A percentile compares a stretch with the other conserved stretches of the same genome.
Evolutionary conservation across 371 early-diverging fungal species (phyloP).

Genomic region (Saksenaea vasiformis): DNA sequence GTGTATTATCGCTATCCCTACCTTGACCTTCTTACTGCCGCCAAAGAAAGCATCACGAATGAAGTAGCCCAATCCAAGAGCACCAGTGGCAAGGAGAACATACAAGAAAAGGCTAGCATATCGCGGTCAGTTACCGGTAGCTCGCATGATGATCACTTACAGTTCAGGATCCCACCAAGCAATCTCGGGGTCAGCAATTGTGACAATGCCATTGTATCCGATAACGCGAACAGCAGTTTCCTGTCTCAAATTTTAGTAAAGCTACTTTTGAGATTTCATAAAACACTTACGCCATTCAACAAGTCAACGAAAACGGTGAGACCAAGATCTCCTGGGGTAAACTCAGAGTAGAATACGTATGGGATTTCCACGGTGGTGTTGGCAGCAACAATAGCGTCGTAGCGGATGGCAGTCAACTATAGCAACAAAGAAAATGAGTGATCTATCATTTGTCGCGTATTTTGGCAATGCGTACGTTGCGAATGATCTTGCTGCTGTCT

Average conservation of each 20-base stretch:
- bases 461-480: conserved; percentile 39
- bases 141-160: conserved; percentile 25
- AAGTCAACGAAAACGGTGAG: conserved; percentile 47
- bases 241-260: conserved; percentile 16
- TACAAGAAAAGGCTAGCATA: conserved; percentile 42
- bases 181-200: conserved; percentile 46
- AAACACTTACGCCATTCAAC: conserved; percentile 36
- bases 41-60: conserved; percentile 50
- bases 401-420: conserved; percentile 45
- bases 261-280: no score
- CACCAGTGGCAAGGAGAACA: conserved; percentile 42
- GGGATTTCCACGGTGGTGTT: conserved; percentile 38
- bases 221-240: conserved; percentile 38
- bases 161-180: conserved; percentile 51
- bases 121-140: neutral
- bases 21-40: conserved; percentile 33
- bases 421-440: neutral
- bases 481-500: conserved; percentile 33
- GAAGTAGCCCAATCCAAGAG: conserved; percentile 44
- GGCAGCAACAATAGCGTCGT: conserved; percentile 32
- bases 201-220: conserved; percentile 47
- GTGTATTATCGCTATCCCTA: conserved; percentile 9
- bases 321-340: conserved; percentile 44
- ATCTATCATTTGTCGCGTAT: neutral
- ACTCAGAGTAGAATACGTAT: conserved; percentile 51